Evolutionary conservation across 225 moss, liverwort and hornwort genomes (phyloP), one percentile per base, ranked within the genome.

Genomic region (Pseudisothecium myosuroides): DNA sequence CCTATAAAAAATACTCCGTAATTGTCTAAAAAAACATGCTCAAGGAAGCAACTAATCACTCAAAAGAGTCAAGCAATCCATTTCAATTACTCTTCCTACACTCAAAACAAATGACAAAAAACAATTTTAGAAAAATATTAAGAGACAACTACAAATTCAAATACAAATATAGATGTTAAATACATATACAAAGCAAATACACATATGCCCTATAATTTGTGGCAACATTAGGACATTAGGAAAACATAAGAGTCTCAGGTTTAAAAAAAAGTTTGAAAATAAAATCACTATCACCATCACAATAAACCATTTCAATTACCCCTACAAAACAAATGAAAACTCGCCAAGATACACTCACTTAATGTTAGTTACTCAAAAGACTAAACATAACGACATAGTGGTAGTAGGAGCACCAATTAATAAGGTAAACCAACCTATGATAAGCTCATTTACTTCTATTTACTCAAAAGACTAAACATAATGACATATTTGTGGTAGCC

Each of bases 401-500:
- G 19, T 37, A 37, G 21, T 37, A 2, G 21, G 12, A 37, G 37
- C 6, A 21, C 19, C 20, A 12, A 4, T 12, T 37, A 12, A 37
- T 12, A 20, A 37, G 62, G 7, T 29, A 61, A 61, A 61, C 1
- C 24, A 23, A 1, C 50, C 50, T 14, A 50, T 50, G 50, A 50
- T 14, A 14, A 13, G 50, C 50, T 50, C 50, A 50, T 4, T 61
- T 29, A 7, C 15, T 63, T 5, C 63, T 63, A 61, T 7, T 37
- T 21, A 21, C 2, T 37, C 12, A 67, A n/a, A 22, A 23, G 7
- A n/a, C 2, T 68, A 68, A n/a, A n/a, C 7, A 13, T 23, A 68
- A 23, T n/a, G 23, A 39, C 0, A n/a, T 24, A 39, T 0, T 0
- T 1, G 1, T 14, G 4, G 7, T 39, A 3, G 39, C n/a, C n/a